Conservation (phyloP, 1,284 basidiomycete species). For the Ceratobasidium sp. region DNA sequence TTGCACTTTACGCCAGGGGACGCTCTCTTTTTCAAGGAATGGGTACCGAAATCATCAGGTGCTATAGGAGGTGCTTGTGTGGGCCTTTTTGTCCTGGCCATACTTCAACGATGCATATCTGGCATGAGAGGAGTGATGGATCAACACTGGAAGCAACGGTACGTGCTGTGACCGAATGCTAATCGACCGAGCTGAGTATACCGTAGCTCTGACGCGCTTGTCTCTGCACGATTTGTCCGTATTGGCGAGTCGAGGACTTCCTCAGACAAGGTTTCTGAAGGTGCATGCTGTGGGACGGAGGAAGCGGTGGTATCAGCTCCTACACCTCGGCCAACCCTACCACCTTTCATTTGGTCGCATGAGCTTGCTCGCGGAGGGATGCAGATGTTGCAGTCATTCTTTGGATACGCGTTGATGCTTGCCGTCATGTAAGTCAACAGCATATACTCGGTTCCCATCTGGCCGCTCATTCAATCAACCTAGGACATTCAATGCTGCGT, state of each 20-base stretch:
- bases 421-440: slow-evolving; percentile 65
- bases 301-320: background rate
- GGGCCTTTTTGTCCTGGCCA: slow-evolving; percentile 66
- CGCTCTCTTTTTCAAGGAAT: slow-evolving; percentile 69
- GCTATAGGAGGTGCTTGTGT: slow-evolving; percentile 77
- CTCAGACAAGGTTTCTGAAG: slow-evolving; percentile 29
- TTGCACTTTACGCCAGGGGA: slow-evolving; percentile 71
- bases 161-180: background rate
- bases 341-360: slow-evolving; percentile 65
- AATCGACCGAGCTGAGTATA: background rate
- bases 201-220: slow-evolving; percentile 20
- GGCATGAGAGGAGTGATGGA: slow-evolving; percentile 40
- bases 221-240: slow-evolving; percentile 22
- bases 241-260: slow-evolving; percentile 5
- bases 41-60: slow-evolving; percentile 69
- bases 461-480: background rate
- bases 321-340: slow-evolving; percentile 31
- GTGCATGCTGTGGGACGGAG: background rate
- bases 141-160: slow-evolving; percentile 39
- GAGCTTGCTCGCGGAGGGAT: slow-evolving; percentile 68
- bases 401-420: slow-evolving; percentile 70
- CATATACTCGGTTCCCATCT: slow-evolving; percentile 2
- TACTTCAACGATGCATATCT: slow-evolving; percentile 58
- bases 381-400: slow-evolving; percentile 61
- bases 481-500: slow-evolving; percentile 78